phyloP scores from a whole-genome alignment of 257 asterid genomes.

The Apocynum venetum region DNA sequence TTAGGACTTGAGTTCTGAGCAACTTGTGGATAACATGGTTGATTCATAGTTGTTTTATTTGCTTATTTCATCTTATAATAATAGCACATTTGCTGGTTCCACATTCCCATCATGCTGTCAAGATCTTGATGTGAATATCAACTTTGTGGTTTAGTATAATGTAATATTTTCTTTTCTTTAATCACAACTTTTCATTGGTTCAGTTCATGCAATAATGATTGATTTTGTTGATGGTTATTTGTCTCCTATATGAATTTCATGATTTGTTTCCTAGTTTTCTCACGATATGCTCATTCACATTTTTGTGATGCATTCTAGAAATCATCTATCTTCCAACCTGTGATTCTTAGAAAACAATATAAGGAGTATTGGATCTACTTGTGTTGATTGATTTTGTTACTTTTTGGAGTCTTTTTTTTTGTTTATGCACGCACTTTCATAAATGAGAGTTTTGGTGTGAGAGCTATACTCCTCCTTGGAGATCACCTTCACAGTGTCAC shows the following conservation, averaged over 20 bases:
- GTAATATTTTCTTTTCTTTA: not conserved
- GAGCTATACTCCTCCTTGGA: slow-evolving; percentile 44
- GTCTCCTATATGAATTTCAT: not conserved
- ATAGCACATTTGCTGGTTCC: not conserved
- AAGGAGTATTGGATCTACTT: not conserved
- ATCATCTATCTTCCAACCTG: not conserved
- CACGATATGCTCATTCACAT: not conserved
- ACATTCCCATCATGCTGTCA: not conserved
- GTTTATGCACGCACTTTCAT: not conserved
- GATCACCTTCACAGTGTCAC: slow-evolving; percentile 42
- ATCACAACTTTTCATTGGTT: not conserved
- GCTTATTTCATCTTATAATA: not conserved
- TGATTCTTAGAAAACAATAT: not conserved
- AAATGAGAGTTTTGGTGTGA: slow-evolving; percentile 17
- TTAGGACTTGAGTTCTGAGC: not conserved
- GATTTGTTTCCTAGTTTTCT: not conserved
- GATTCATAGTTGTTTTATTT: not conserved
- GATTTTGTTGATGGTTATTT: not conserved
- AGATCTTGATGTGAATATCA: not conserved
- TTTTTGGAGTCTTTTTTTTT: not conserved
- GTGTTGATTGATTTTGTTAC: not conserved
- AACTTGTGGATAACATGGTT: not conserved
- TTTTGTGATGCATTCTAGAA: not conserved
- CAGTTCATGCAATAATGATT: not conserved
- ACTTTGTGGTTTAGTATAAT: not conserved